Base-by-base conservation (phyloP, 768 basidiomycete species). In the Kwoniella europaea region DNA sequence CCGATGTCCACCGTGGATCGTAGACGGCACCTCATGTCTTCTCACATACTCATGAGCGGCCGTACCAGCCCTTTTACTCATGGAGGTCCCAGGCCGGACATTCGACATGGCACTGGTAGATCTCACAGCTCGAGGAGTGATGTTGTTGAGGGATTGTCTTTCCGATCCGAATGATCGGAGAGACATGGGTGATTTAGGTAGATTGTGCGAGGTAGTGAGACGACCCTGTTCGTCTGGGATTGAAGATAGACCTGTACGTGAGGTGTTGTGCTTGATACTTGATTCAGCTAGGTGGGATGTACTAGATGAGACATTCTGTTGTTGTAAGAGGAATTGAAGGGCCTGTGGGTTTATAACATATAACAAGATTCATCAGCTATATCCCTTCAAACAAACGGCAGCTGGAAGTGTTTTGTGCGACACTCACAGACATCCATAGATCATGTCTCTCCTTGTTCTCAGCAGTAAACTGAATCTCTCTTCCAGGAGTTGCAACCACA, bases 391-490 rank as follows among this genome's bases (percentile, higher is more conserved):
- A 50, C 12, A 18, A 0, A 50, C 46, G 12, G 46, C 46, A 18
- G 18, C 46, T 50, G 65, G 24, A 65, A 13, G 15, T 27, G 12
- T 43, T 50, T 18, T 13, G 46, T 13, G 41, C 20, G 13, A 4
- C 10, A 86, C 90, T 69, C 83, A 94, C 94, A 84, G 90, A 91
- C 64, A 93, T 86, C 97, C 97, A 99, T 71, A 98, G 94, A 76
- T 98, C 95, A 80, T 99, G 97, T 65, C 95, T 88, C 74, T 98
- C 97, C 81, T 92, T 92, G 9, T 91, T 95, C 2, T 91, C 91
- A 6, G 94, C 94, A n/a, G 97, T 98, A 79, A 99, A 91, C 86
- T 97, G 96, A 90, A 98, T 97, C 85, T 99, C 97, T 68, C 96
- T 88, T 72, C 94, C 92, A 12, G 93, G 91, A 0, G 95, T 97